Evolutionary conservation across 2,329 filamentous ascomycete species (phyloP).

Genomic region (Aureobasidium sp.): DNA sequence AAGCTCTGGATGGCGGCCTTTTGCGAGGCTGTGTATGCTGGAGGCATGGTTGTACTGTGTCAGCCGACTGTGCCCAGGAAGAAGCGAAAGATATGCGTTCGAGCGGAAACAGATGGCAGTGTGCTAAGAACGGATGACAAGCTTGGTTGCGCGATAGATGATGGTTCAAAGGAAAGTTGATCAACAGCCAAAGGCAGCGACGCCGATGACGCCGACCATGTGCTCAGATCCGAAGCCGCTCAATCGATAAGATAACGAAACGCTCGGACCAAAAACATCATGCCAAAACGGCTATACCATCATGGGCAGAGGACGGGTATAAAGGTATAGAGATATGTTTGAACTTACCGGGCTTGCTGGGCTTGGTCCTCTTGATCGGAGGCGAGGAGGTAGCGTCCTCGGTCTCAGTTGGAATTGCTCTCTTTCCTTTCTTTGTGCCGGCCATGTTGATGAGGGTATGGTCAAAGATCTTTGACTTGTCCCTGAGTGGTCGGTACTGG

Average conservation of each 20-base stretch:
- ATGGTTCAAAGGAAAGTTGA: background rate
- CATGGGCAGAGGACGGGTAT: background rate
- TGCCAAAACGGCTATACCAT: background rate
- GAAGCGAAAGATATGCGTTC: background rate
- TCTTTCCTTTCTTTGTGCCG: background rate
- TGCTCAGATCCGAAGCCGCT: background rate
- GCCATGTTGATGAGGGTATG: background rate
- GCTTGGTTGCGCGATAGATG: background rate
- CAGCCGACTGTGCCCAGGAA: background rate
- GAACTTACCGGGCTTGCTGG: background rate
- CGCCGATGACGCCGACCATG: background rate
- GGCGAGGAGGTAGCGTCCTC: background rate
- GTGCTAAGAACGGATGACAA: background rate
- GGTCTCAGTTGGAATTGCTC: background rate
- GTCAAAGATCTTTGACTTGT: background rate
- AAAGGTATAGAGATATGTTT: background rate
- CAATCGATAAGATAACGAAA: slow-evolving; percentile 4
- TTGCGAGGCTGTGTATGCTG: slow-evolving; percentile 38
- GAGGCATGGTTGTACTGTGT: slow-evolving; percentile 31
- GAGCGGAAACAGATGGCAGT: background rate
- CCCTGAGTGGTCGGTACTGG: background rate
- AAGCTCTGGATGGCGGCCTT: slow-evolving; percentile 39
- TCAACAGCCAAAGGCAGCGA: background rate
- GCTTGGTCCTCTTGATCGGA: background rate
- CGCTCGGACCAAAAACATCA: background rate